Evolutionary conservation across 2,329 filamentous ascomycete genomes (phyloP).

Genomic region (Chalaropsis ovoidea): DNA sequence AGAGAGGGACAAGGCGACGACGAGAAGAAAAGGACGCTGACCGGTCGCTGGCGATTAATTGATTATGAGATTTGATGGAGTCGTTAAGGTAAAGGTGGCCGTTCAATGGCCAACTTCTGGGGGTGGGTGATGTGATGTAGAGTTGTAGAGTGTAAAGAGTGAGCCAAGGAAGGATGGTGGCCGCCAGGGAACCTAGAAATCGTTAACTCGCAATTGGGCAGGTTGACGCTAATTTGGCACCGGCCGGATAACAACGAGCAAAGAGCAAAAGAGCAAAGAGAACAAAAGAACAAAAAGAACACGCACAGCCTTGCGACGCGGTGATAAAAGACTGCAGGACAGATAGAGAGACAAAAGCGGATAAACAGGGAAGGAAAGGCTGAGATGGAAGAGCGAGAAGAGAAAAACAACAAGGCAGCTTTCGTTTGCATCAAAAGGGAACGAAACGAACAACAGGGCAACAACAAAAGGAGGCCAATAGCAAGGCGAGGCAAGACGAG

Average conservation of each 20-base stretch:
- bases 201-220: slow-evolving; percentile 9
- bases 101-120: slow-evolving; percentile 21
- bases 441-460: background rate
- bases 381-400: background rate
- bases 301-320: background rate
- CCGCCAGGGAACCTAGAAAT: slow-evolving; percentile 9
- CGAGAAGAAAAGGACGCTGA: background rate
- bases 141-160: slow-evolving; percentile 13
- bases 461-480: background rate
- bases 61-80: slow-evolving; percentile 2
- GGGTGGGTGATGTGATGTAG: background rate
- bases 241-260: slow-evolving; percentile 1
- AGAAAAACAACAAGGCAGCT: background rate
- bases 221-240: slow-evolving; percentile 3
- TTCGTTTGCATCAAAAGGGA: background rate
- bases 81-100: slow-evolving; percentile 18
- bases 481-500: background rate
- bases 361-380: background rate
- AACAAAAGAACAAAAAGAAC: background rate
- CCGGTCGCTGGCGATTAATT: background rate
- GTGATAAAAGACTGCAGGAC: background rate
- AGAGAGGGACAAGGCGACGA: background rate
- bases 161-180: slow-evolving; percentile 18
- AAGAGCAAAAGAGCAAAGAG: background rate
- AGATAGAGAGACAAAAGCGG: background rate